Evolutionary conservation across 768 basidiomycete genomes (phyloP).

Genomic region (Suillus spraguei): DNA sequence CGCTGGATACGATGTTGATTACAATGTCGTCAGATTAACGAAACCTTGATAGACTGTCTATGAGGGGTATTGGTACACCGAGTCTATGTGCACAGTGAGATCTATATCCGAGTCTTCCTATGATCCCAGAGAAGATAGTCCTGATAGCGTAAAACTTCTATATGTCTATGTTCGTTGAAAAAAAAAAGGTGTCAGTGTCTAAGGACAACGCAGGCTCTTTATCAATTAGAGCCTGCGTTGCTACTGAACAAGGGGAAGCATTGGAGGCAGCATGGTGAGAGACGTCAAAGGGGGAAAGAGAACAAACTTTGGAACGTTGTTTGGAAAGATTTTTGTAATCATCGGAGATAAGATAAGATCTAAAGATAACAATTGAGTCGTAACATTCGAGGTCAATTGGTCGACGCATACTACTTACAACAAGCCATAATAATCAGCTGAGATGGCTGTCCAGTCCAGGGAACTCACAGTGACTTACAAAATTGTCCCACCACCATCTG

Average conservation of each 20-base stretch:
- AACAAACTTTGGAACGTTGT: neutral
- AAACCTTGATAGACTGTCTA: conserved; percentile 12
- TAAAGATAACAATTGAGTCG: neutral
- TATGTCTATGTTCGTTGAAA: conserved; percentile 8
- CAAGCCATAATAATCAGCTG: conserved; percentile 19
- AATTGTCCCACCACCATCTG: conserved; percentile 25
- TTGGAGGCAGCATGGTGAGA: conserved; percentile 29
- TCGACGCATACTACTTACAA: neutral
- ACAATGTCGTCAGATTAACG: neutral
- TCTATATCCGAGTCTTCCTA: conserved; percentile 8
- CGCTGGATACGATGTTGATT: conserved; percentile 5
- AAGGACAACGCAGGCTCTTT: conserved; percentile 25
- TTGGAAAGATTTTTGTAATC: conserved; percentile 10
- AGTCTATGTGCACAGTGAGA: conserved; percentile 18
- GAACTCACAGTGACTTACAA: conserved; percentile 24
- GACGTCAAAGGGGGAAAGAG: conserved; percentile 4
- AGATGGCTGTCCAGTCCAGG: conserved; percentile 5
- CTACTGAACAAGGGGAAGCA: conserved; percentile 57
- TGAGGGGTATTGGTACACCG: conserved; percentile 4
- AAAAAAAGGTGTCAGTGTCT: conserved; percentile 7
- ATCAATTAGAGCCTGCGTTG: conserved; percentile 44
- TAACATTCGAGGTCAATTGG: neutral
- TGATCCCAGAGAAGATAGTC: conserved; percentile 7
- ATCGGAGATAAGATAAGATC: conserved; percentile 24
- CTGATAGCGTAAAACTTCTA: conserved; percentile 8